These are phyloP conservation scores for Myxozyma kluyveri DNA, from an alignment of 805 yeast genomes.

Conservation along the genomic window DNA sequence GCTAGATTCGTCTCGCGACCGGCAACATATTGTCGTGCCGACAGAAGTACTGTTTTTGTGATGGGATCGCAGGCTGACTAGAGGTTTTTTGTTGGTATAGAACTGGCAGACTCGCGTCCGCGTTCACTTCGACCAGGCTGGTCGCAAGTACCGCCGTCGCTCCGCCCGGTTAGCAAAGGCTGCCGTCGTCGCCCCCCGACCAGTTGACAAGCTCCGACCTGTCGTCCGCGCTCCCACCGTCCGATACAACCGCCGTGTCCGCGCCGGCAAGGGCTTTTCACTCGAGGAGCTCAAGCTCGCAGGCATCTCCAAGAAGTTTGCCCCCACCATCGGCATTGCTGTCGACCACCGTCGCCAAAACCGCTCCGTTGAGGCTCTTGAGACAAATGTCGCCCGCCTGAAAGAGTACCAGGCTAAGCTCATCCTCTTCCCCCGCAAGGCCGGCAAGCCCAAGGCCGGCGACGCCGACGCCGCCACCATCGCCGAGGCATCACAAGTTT, in stretches of 20 bases:
- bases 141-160: conserved; percentile 98
- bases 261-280: conserved; percentile 99
- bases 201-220: conserved; percentile 94
- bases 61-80: no score
- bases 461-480: conserved; percentile 60
- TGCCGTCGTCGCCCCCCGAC: conserved; percentile 95
- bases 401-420: conserved; percentile 93
- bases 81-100: no score
- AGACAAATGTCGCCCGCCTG: conserved; percentile 92
- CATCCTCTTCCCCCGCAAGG: conserved; percentile 91
- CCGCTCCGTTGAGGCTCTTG: conserved; percentile 94
- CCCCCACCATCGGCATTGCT: conserved; percentile 97
- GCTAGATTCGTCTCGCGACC: neutral
- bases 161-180: conserved; percentile 90
- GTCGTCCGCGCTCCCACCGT: conserved; percentile 98
- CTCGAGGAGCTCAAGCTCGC: conserved; percentile 96
- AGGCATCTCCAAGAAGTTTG: conserved; percentile 89
- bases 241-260: conserved; percentile 98
- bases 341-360: conserved; percentile 99
- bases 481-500: conserved; percentile 57
- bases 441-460: conserved; percentile 56
- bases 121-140: conserved; percentile 99
- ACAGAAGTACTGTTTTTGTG: no score
- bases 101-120: conserved; percentile 99
- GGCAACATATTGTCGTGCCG: no score